phyloP scores from a whole-genome alignment of 179 eudicot genomes.

The Spinacia oleracea region DNA sequence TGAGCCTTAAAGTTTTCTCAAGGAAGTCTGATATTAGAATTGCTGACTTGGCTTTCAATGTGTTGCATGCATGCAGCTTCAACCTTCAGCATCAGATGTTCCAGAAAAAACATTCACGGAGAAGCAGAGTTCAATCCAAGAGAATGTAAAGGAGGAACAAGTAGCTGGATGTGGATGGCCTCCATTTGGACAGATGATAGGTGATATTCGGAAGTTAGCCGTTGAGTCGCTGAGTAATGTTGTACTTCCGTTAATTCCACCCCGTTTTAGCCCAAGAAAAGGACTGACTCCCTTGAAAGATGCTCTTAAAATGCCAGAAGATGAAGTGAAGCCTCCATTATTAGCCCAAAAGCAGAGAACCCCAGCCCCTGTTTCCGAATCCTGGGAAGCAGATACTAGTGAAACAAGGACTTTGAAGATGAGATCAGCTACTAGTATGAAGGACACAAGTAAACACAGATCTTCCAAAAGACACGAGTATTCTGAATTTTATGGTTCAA shows the following conservation, averaged over 20 bases:
- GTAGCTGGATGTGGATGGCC: slow-evolving; percentile 67
- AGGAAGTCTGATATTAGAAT: not conserved
- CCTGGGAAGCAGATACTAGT: slow-evolving; percentile 40
- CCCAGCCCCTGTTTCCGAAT: slow-evolving; percentile 63
- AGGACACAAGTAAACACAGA: slow-evolving; percentile 81
- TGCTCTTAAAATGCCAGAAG: slow-evolving; percentile 80
- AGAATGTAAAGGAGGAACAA: slow-evolving; percentile 49
- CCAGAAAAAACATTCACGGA: slow-evolving; percentile 43
- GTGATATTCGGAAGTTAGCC: slow-evolving; percentile 63
- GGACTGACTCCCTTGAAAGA: slow-evolving; percentile 83
- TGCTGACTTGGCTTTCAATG: not conserved
- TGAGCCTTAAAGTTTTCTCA: not conserved
- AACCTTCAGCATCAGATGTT: slow-evolving; percentile 29
- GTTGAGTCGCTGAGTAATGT: slow-evolving; percentile 48
- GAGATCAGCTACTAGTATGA: slow-evolving; percentile 59
- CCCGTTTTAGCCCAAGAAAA: slow-evolving; percentile 37
- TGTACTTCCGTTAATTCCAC: slow-evolving; percentile 49
- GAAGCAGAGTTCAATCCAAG: slow-evolving; percentile 42
- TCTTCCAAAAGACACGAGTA: slow-evolving; percentile 83
- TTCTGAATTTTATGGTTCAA: slow-evolving; percentile 74
- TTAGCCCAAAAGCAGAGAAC: slow-evolving; percentile 61
- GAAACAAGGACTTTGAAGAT: slow-evolving; percentile 57
- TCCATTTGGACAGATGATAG: slow-evolving; percentile 66
- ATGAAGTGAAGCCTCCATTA: slow-evolving; percentile 44
- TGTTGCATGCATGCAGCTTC: slow-evolving; percentile 47